Base-by-base conservation (phyloP, 768 basidiomycete genomes). In the Arthromyces matolae region DNA sequence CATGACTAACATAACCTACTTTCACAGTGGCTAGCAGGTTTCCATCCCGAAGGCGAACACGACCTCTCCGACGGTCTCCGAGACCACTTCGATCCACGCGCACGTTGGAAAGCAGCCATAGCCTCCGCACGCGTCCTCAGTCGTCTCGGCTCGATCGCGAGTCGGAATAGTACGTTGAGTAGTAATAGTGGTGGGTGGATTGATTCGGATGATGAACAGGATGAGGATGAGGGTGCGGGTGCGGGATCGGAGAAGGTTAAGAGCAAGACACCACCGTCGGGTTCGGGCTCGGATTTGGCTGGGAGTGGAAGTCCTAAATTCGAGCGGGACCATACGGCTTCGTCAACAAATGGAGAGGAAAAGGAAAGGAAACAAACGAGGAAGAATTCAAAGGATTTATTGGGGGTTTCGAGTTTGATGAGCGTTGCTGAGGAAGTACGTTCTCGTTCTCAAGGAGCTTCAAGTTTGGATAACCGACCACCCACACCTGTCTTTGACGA, bases 21-120 rank as follows among this genome's bases (percentile, higher is more conserved):
- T 25, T 47, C 19, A 5, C 58, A 87, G 80, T 93, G 90, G 92
- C 68, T 92, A 28, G 86, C 85, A 13, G 77, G 72, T 0, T 79
- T 86, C 59, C 66, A 73, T 14, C 71, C 84, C 0, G 81, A 82
- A 0, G 75, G 72, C 5, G 87, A 93, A 42, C 78, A 86, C 62
- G 92, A 97, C 57, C 75, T 96, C 33, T 73, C 69, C 13, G 62
- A 60, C 9, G 89, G 86, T 9, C 71, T 96, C 40, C 86, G 87
- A 25, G 84, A 90, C 25, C 81, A 93, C 71, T 94, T 95, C 66
- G 75, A 90, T 59, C 77, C 90, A 0, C 76, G 75, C 34, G 83
- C 81, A 2, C 76, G 76, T 31, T 93, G 91, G 92, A 77, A 79
- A 41, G 69, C 72, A 1, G 88, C 87, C 12, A 89, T 93, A 56